phyloP scores from a whole-genome alignment of 208 protist genomes.

The Histomonas meleagridis region DNA sequence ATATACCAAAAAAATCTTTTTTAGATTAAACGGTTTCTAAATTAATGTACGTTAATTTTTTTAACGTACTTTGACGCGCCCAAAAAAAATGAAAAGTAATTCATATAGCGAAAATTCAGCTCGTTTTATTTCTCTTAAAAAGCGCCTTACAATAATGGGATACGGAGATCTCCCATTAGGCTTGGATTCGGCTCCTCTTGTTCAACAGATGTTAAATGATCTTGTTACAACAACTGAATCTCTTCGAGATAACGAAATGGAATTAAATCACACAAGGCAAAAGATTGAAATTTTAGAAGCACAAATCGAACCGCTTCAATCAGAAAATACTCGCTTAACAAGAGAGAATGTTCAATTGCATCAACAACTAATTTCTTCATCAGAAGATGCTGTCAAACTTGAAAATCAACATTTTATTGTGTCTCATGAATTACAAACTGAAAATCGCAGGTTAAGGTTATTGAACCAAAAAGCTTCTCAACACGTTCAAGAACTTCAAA shows the following conservation, averaged over 20 bases:
- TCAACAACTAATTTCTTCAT: background rate
- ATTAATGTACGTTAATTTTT: too few species aligned
- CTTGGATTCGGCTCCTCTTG: background rate
- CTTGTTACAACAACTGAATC: slow-evolving; percentile 12
- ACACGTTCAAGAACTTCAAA: background rate
- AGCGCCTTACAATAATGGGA: background rate
- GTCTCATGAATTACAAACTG: background rate
- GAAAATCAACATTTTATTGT: background rate
- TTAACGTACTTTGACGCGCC: too few species aligned
- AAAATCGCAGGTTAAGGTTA: slow-evolving; percentile 16
- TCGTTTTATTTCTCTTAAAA: background rate
- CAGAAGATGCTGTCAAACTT: background rate
- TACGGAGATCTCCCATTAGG: background rate
- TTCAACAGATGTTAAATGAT: background rate
- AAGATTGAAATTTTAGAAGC: background rate
- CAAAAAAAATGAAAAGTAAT: background rate
- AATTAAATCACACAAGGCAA: background rate
- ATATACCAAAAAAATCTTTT: too few species aligned
- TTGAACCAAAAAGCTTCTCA: slow-evolving; percentile 14
- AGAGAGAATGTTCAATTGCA: slow-evolving; percentile 27
- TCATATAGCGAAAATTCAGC: background rate
- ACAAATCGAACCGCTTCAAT: background rate
- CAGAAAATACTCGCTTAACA: slow-evolving; percentile 16
- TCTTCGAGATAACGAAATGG: background rate
- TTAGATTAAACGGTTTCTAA: too few species aligned